phyloP scores from a whole-genome alignment of 805 yeast species.

The Kluyveromyces siamensis region DNA sequence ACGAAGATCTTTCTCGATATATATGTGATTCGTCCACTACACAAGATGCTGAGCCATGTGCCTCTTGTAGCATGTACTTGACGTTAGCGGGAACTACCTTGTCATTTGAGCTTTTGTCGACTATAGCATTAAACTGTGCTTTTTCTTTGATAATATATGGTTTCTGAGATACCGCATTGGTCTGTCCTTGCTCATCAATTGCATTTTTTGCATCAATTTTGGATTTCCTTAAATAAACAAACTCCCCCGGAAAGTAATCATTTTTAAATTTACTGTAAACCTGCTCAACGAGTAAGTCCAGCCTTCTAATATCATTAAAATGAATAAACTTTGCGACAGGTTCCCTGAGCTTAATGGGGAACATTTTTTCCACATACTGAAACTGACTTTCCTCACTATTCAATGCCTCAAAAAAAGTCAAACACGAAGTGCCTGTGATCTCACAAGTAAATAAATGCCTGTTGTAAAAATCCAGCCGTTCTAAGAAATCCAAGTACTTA shows the following conservation, averaged over 20 bases:
- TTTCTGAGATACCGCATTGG: constrained; percentile 18
- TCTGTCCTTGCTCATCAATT: not conserved
- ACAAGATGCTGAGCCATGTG: constrained; percentile 44
- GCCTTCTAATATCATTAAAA: constrained; percentile 69
- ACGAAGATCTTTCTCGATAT: constrained; percentile 72
- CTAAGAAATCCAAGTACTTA: constrained; percentile 66
- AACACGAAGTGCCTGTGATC: constrained; percentile 85
- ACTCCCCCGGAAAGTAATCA: constrained; percentile 89
- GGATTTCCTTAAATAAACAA: constrained; percentile 46
- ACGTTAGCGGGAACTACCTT: constrained; percentile 43
- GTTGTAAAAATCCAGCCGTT: constrained; percentile 62
- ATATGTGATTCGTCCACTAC: constrained; percentile 68
- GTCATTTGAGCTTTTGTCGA: constrained; percentile 28
- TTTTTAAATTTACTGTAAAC: constrained; percentile 68
- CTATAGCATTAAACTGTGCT: constrained; percentile 57
- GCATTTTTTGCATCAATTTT: constrained; percentile 1
- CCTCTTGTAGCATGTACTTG: constrained; percentile 63
- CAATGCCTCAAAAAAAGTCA: constrained; percentile 84
- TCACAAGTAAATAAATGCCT: constrained; percentile 86
- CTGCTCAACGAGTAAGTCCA: constrained; percentile 82
- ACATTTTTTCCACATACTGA: constrained; percentile 60
- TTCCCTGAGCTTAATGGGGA: constrained; percentile 87
- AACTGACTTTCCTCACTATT: constrained; percentile 62
- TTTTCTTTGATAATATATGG: constrained; percentile 68
- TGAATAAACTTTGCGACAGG: constrained; percentile 84